These are phyloP conservation scores for Triangularia setosa DNA, from an alignment of 2,329 filamentous ascomycete genomes.

Conservation along the genomic window DNA sequence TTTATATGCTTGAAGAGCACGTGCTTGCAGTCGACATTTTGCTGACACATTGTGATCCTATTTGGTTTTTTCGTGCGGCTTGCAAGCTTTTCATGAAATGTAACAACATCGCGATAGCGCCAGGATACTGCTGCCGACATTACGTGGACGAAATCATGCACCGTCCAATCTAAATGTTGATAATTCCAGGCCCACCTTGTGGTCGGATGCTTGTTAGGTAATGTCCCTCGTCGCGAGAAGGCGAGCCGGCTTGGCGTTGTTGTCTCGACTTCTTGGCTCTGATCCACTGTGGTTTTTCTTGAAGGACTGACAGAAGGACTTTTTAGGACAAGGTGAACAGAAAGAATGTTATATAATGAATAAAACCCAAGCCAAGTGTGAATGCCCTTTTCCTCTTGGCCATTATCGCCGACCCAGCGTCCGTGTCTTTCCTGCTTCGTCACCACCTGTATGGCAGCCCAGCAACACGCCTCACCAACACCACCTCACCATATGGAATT, in stretches of 20 bases:
- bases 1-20: neutral
- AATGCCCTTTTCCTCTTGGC: neutral
- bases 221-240: neutral
- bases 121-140: neutral
- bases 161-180: neutral
- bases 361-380: neutral
- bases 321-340: neutral
- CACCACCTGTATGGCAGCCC: neutral
- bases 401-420: neutral
- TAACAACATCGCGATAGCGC: neutral
- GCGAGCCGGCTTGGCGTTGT: neutral
- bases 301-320: neutral
- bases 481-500: neutral
- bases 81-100: neutral
- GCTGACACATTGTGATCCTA: neutral
- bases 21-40: neutral
- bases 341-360: neutral
- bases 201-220: neutral
- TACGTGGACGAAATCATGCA: neutral
- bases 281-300: neutral
- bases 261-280: neutral
- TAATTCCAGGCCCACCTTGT: neutral
- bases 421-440: neutral
- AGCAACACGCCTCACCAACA: neutral
- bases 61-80: neutral